Percentiles rank a stretch among this genome's conserved stretches.
Conservation (phyloP, 805 yeast species). For the Cyberlindnera mrakii region DNA sequence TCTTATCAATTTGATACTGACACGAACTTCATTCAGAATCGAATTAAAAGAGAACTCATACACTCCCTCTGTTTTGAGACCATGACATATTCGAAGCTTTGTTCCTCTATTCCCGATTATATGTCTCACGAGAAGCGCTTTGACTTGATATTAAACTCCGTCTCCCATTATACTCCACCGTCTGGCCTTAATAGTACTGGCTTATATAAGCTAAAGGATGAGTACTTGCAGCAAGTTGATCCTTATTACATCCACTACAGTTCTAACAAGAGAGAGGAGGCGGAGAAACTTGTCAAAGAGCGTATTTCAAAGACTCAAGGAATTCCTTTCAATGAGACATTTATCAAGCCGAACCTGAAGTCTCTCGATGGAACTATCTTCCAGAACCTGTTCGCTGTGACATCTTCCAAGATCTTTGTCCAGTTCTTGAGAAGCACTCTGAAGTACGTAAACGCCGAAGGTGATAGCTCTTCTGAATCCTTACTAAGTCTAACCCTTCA, state of each 20-base stretch:
- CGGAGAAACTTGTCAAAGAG: slow-evolving; percentile 56
- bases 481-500: slow-evolving; percentile 57
- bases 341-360: slow-evolving; percentile 47
- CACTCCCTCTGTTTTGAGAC: slow-evolving; percentile 79
- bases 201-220: slow-evolving; percentile 58
- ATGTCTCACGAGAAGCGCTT: slow-evolving; percentile 67
- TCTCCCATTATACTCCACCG: slow-evolving; percentile 62
- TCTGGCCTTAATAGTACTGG: slow-evolving; percentile 53
- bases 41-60: slow-evolving; percentile 65
- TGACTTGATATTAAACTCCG: slow-evolving; percentile 50
- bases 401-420: slow-evolving; percentile 47
- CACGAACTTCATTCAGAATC: slow-evolving; percentile 37
- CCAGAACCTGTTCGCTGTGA: slow-evolving; percentile 41
- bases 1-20: slow-evolving; percentile 46
- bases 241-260: slow-evolving; percentile 79
- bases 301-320: slow-evolving; percentile 35
- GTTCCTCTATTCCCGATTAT: slow-evolving; percentile 69
- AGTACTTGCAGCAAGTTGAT: slow-evolving; percentile 51
- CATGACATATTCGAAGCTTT: slow-evolving; percentile 63
- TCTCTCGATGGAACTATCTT: slow-evolving; percentile 34
- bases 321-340: slow-evolving; percentile 40
- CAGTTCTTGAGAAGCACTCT: slow-evolving; percentile 47
- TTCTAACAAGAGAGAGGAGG: slow-evolving; percentile 78
- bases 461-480: slow-evolving; percentile 44
- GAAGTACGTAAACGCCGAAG: slow-evolving; percentile 27